Percentiles rank a stretch among this genome's conserved stretches.
Evolutionary conservation across 345 rosid genomes (phyloP).

Genomic region (Acer saccharum): DNA sequence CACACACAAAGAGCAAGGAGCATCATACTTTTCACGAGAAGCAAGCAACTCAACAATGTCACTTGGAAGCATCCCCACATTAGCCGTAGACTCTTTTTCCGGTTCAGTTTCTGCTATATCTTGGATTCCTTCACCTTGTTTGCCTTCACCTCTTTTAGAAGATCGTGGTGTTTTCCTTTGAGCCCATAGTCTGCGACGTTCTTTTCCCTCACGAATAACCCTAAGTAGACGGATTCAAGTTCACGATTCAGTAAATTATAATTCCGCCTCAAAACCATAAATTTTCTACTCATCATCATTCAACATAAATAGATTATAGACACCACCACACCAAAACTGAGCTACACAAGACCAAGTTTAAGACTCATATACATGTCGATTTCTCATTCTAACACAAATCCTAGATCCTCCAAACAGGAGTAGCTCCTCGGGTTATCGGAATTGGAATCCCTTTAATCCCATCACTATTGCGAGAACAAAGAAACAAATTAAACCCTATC

Average conservation of each 20-base stretch:
- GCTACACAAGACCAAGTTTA: not conserved
- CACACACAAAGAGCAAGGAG: not conserved
- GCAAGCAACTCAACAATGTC: slow-evolving; percentile 79
- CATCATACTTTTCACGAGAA: slow-evolving; percentile 68
- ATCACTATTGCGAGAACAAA: not conserved
- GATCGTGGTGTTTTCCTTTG: slow-evolving; percentile 53
- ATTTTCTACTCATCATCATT: not conserved
- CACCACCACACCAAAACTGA: not conserved
- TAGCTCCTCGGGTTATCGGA: not conserved
- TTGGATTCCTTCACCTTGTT: slow-evolving; percentile 26
- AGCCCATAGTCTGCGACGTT: slow-evolving; percentile 65
- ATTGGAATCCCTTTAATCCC: not conserved
- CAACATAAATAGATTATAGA: not conserved
- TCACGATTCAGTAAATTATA: not conserved
- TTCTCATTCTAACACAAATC: not conserved
- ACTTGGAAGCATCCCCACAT: slow-evolving; percentile 75
- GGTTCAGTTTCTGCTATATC: slow-evolving; percentile 45
- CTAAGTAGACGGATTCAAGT: slow-evolving; percentile 25
- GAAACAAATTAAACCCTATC: not conserved
- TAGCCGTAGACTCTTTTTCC: slow-evolving; percentile 35
- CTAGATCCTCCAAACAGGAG: not conserved
- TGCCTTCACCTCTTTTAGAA: slow-evolving; percentile 32
- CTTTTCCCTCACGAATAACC: slow-evolving; percentile 72
- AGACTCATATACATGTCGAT: not conserved
- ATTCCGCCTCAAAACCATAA: not conserved